Evolutionary conservation across 371 early-diverging fungal species (phyloP).

Genomic region (Thermomucor indicae-seudaticae): DNA sequence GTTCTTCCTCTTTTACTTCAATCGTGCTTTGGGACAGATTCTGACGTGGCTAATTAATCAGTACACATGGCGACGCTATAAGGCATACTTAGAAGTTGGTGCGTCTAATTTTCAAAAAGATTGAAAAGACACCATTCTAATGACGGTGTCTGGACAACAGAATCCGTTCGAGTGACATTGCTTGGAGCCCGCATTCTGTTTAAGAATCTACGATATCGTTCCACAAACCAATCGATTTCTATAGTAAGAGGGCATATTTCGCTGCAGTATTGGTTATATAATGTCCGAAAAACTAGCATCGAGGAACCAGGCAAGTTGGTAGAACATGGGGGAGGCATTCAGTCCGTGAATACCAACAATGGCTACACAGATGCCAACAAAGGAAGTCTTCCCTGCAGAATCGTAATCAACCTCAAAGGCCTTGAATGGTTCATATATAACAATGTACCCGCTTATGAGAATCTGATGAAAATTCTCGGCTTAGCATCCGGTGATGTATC

Average conservation of each 20-base stretch:
- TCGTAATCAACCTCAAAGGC: constrained; percentile 73
- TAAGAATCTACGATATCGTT: constrained; percentile 71
- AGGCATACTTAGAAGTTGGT: constrained; percentile 77
- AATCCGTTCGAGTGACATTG: constrained; percentile 71
- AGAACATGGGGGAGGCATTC: neutral
- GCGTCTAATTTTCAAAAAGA: constrained; percentile 4
- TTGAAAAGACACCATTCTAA: neutral
- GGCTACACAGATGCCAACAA: constrained; percentile 9
- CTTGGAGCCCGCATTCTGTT: constrained; percentile 80
- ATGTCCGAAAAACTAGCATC: constrained; percentile 53
- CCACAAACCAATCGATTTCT: constrained; percentile 69
- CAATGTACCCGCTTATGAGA: constrained; percentile 70
- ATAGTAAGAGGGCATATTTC: constrained; percentile 79
- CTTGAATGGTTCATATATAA: constrained; percentile 86
- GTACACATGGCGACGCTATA: constrained; percentile 69
- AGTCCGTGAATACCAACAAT: neutral
- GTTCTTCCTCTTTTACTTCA: constrained; percentile 77
- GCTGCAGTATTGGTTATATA: constrained; percentile 73
- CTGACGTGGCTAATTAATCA: constrained; percentile 64
- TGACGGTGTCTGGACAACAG: constrained; percentile 29
- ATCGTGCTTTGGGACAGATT: constrained; percentile 62
- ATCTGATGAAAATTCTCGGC: constrained; percentile 57
- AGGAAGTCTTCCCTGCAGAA: constrained; percentile 50
- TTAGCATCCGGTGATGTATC: constrained; percentile 2
- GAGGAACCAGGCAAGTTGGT: constrained; percentile 15